Base-by-base conservation (phyloP, 2,329 filamentous ascomycete genomes). In the Teratosphaeria gauchensis region DNA sequence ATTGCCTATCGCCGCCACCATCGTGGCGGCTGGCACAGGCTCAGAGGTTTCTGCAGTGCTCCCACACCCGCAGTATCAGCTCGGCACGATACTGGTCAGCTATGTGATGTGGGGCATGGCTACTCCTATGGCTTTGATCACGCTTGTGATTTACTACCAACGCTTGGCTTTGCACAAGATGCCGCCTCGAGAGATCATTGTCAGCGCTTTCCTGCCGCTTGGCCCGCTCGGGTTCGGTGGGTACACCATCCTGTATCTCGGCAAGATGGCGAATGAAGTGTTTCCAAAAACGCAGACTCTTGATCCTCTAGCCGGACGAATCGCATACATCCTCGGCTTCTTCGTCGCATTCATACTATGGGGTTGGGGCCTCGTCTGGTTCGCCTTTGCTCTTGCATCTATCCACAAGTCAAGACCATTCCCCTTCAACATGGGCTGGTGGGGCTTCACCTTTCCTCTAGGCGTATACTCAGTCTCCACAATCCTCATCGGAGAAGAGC, bases 71-170 rank as follows among this genome's bases (percentile, higher is more conserved):
- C 70, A 77, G 19, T 78, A 84, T 63, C 83, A 83, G 2, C 69
- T 87, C 19, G 80, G 80, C 35, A 89, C 86, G 0, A 68, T 89
- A 32, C 74, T 88, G 30, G 76, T 77, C 8, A 84, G 79, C 1
- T 90, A 89, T 67, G 75, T 88, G 9, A 80, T 90, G 62, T 89
- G 84, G 85, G 86, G 86, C 0, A 82, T 84, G 60, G 84, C 84
- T 7, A 78, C 78, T 1, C 82, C 81, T 0, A 73, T 89, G 58
- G 81, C 85, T 1, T 80, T 85, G 70, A 78, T 79, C 35, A 80
- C 88, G 16, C 73, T 89, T 32, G 83, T 83, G 9, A 80, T 89
- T 33, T 90, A 89, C 71, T 88, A 88, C 67, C 84, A 87, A 60
- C 84, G 86, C 3, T 76, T 90, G 9, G 84, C 83, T 2, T 70